A percentile compares a stretch with the other conserved stretches of the same genome.
phyloP scores from a whole-genome alignment of 257 asterid species.

The Gentiana dahurica region DNA sequence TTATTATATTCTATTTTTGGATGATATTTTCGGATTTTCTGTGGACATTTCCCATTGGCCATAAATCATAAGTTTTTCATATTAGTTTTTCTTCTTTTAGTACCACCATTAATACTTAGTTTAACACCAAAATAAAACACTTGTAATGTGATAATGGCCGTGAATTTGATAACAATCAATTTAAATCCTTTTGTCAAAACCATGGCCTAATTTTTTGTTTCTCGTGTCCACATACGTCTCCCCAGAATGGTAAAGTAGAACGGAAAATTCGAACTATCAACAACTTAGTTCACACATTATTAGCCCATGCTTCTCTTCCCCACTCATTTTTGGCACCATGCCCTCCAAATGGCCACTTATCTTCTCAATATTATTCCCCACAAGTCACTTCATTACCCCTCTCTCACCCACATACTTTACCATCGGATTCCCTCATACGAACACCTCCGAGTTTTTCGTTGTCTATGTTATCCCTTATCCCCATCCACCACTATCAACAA shows the following conservation, averaged over 20 bases:
- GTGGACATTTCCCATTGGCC: no score
- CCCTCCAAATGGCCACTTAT: no score
- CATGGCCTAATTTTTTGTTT: neutral
- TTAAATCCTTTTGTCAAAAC: neutral
- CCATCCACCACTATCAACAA: neutral
- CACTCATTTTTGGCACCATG: no score
- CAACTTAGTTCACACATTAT: no score
- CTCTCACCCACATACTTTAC: neutral
- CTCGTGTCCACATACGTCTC: conserved; percentile 2
- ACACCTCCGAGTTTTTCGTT: conserved; percentile 1
- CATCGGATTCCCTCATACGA: neutral
- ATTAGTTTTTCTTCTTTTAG: neutral
- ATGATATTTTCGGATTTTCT: neutral
- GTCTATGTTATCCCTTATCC: neutral
- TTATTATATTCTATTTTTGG: neutral
- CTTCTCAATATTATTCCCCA: neutral
- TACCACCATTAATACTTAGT: neutral
- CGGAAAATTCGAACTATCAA: neutral
- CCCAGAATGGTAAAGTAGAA: conserved; percentile 3
- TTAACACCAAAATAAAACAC: neutral
- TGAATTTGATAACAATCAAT: neutral
- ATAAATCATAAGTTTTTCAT: neutral
- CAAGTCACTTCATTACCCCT: neutral
- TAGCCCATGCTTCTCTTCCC: no score
- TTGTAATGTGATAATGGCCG: neutral